Evolutionary conservation across 257 asterid species (phyloP), one percentile per base, ranked within the genome.

Genomic region (Eucommia ulmoides): DNA sequence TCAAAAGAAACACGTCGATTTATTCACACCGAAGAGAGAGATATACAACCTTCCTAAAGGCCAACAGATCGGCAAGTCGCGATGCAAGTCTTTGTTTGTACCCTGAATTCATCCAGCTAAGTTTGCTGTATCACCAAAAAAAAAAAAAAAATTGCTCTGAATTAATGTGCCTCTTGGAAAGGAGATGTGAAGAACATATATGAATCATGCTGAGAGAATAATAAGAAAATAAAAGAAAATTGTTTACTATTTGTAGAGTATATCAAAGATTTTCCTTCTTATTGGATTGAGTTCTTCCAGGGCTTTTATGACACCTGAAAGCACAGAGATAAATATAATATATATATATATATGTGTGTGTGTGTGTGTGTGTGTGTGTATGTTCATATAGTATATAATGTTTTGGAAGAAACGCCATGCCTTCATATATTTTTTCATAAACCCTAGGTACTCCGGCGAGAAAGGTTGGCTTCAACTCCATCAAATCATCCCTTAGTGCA

Each of bases 361-460:
- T n/a, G n/a, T n/a, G n/a, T n/a, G n/a, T n/a, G n/a, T n/a, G n/a
- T n/a, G n/a, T n/a, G n/a, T n/a, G n/a, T n/a, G n/a, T n/a, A n/a
- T n/a, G n/a, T n/a, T n/a, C n/a, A n/a, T n/a, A n/a, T n/a, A n/a
- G n/a, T n/a, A n/a, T n/a, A n/a, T n/a, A n/a, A n/a, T n/a, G n/a
- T n/a, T n/a, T n/a, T n/a, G n/a, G n/a, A n/a, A n/a, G n/a, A n/a
- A n/a, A n/a, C 38, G 41, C 7, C 78, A 23, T 74, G 60, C 97
- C 96, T 85, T 89, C 96, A 20, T 83, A 94, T 7, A 89, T 60
- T 60, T 85, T 77, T 56, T 89, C 96, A 33, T 63, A 79, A 54
- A 89, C 96, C 65, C 96, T 76, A 45, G 98, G 96, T 19, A 85
- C 96, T 58, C 93, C 97, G 0, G 97, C 97, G 66, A 89, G 63